Evolutionary conservation across 2,329 filamentous ascomycete genomes (phyloP).

Genomic region (Alternaria gansuensis): DNA sequence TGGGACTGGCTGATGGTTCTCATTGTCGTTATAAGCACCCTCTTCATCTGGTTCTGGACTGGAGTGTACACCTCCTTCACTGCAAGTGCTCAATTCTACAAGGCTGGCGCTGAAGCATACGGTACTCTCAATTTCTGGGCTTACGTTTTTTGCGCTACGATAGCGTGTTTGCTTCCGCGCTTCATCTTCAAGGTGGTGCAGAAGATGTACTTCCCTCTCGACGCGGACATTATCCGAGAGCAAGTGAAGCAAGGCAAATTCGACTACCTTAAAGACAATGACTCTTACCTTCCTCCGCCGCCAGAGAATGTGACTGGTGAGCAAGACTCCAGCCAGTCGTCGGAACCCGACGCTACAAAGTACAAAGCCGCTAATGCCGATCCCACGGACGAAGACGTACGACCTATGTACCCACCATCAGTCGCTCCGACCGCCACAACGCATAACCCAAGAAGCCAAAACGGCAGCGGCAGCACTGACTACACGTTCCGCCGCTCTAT

Average conservation of each 20-base stretch:
- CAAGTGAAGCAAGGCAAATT: slow-evolving; percentile 86
- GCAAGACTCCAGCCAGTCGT: slow-evolving; percentile 65
- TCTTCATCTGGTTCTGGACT: slow-evolving; percentile 96
- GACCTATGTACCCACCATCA: slow-evolving; percentile 93
- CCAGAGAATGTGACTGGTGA: slow-evolving; percentile 57
- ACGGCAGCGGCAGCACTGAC: slow-evolving; percentile 92
- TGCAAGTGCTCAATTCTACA: slow-evolving; percentile 73
- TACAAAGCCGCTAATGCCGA: slow-evolving; percentile 57
- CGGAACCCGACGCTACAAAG: slow-evolving; percentile 60
- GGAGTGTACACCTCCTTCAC: slow-evolving; percentile 78
- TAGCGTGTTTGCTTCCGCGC: slow-evolving; percentile 85
- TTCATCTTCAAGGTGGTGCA: slow-evolving; percentile 87
- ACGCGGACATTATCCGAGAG: slow-evolving; percentile 94
- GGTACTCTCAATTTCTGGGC: slow-evolving; percentile 87
- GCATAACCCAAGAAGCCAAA: slow-evolving; percentile 83
- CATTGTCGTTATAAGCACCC: slow-evolving; percentile 80
- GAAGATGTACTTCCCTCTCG: slow-evolving; percentile 92
- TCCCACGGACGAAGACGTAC: slow-evolving; percentile 79
- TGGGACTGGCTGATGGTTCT: slow-evolving; percentile 97
- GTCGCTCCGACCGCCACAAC: slow-evolving; percentile 73
- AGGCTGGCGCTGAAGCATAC: slow-evolving; percentile 80
- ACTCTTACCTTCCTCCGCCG: slow-evolving; percentile 59
- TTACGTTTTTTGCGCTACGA: slow-evolving; percentile 77
- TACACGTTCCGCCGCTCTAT: slow-evolving; percentile 68
- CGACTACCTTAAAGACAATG: slow-evolving; percentile 71